Percentiles rank a stretch among this genome's conserved stretches.
These are phyloP conservation scores for Penicillium coffeae DNA, from an alignment of 495 filamentous ascomycete species.

Conservation along the genomic window DNA sequence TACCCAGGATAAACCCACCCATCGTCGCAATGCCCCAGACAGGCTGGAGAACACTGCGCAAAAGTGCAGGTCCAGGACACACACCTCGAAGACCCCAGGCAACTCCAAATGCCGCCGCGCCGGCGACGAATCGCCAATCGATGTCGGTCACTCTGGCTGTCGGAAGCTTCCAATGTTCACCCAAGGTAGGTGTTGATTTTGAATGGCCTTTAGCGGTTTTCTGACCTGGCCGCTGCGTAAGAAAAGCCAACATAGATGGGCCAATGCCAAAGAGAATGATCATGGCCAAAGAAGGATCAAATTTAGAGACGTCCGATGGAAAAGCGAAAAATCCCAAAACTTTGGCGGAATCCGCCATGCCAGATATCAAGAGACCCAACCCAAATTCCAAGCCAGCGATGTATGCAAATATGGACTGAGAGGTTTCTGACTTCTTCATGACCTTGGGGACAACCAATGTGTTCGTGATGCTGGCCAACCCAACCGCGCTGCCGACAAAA, in stretches of 20 bases:
- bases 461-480: constrained; percentile 35
- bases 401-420: constrained; percentile 30
- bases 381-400: constrained; percentile 52
- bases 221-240: constrained; percentile 30
- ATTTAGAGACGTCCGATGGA: constrained; percentile 34
- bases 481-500: constrained; percentile 30
- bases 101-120: constrained; percentile 49
- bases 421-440: constrained; percentile 24
- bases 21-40: constrained; percentile 48
- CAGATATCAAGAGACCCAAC: constrained; percentile 49
- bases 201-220: constrained; percentile 11
- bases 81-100: constrained; percentile 54
- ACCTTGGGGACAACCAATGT: constrained; percentile 24
- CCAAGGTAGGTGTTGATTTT: constrained; percentile 35
- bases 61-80: constrained; percentile 53
- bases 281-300: constrained; percentile 51
- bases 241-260: constrained; percentile 38
- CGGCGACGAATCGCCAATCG: constrained; percentile 51
- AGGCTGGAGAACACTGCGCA: constrained; percentile 47
- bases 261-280: constrained; percentile 50
- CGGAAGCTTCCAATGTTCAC: constrained; percentile 43
- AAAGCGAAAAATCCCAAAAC: constrained; percentile 53
- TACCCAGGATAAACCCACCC: constrained; percentile 46
- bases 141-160: constrained; percentile 46
- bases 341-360: constrained; percentile 54